Base-by-base conservation (phyloP, 139 green algal species). In the Chlorella sp. region DNA sequence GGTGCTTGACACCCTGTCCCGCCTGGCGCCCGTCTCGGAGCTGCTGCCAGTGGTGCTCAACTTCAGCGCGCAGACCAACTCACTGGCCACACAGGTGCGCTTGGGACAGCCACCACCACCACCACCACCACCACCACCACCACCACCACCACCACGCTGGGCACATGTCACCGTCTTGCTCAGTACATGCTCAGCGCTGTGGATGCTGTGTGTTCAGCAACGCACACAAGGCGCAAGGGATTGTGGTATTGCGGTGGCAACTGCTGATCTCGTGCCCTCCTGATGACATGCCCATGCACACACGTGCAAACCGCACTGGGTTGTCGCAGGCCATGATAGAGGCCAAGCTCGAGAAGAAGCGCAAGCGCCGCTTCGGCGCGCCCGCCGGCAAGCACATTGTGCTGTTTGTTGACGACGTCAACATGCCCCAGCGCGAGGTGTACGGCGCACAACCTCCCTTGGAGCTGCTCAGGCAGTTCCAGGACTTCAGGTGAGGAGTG, bases 361-460 rank as follows among this genome's bases (percentile, higher is more conserved):
- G 87, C 30, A 91, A 90, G 69, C 72, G 62, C 2, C 62, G 77
- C 26, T 82, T 64, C 42, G 71, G 66, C 23, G 63, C 71, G 3
- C 67, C 76, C 33, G 77, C 73, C 30, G 87, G 87, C 35, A 84
- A 87, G 35, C 86, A 85, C 50, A 79, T 95, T 24, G 83, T 92
- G 35, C 71, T 96, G 69, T 94, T 95, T 77, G 84, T 96, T 32
- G 91, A 96, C 75, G 91, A 96, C 77, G 83, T 96, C 3, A 95
- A 95, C 83, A 91, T 96, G 85, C 90, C 90, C 0, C 81, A 83
- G 29, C 65, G 81, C 30, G 88, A 96, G 70, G 82, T 74, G 65
- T 92, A 87, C 67, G 91, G 91, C 20, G 84, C 91, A 22, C 79
- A 95, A 78, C 90, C 91, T 31, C 87, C 91, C 1, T 62, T 95